Evolutionary conservation across 805 yeast genomes (phyloP), one percentile per base, ranked within the genome.

Genomic region (Trichomonascus vanleenenianus): DNA sequence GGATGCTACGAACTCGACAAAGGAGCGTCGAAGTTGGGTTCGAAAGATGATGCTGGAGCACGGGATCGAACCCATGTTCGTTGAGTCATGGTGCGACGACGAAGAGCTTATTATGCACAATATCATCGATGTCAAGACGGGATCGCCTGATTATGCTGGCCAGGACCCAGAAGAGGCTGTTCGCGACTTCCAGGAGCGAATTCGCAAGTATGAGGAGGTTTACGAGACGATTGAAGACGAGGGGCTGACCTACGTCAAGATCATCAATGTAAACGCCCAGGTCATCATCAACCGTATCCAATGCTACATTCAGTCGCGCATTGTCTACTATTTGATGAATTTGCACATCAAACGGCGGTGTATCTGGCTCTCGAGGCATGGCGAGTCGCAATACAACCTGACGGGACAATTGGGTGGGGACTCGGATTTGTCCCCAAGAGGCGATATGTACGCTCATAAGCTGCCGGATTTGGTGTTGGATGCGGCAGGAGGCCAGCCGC

Each of bases 341-440:
- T 70, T 93, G 55, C 97, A 89, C 63, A 85, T 88, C 56, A 85
- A 86, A 61, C 96, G 96, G 22, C 76, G 97, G 51, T 76, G 83
- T 52, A 88, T 93, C 50, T 93, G 95, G 91, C 72, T 93, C 41
- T 85, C 95, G 41, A 78, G 98, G 56, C 98, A 93, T 59, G 98
- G 98, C 22, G 98, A 93, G 66, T 83, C 95, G 2, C 81, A 80
- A 61, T 93, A 82, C 67, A 93, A 93, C 63, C 73, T 93, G 48
- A 88, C 88, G 42, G 97, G 97, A 27, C 87, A 87, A 64, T 85
- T 93, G 52, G 98, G 98, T 30, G 98, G 97, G 16, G 96, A 91
- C 67, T 85, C 96, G 2, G 76, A 81, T 55, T 70, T 91, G 44
- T 81, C 91, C 42, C 83, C 81, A 47, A 74, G 97, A 37, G 97